Conservation (phyloP, 768 basidiomycete species). For the Cyathus striatus region DNA sequence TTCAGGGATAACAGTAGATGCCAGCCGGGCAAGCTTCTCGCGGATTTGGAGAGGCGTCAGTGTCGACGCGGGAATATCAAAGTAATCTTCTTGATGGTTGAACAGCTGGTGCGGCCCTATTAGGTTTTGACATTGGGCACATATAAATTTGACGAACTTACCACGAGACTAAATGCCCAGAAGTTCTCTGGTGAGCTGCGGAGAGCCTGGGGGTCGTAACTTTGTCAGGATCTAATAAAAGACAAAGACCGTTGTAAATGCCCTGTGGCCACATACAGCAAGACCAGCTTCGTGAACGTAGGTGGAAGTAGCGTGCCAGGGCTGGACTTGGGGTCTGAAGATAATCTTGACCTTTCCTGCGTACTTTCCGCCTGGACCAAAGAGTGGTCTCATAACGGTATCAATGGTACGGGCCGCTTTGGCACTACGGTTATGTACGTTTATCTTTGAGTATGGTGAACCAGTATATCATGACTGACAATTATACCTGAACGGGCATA, state of each 20-base stretch:
- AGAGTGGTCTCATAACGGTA: constrained; percentile 50
- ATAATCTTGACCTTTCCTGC: constrained; percentile 71
- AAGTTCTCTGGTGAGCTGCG: constrained; percentile 71
- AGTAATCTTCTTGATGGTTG: constrained; percentile 72
- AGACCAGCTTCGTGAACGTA: constrained; percentile 78
- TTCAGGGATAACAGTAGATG: constrained; percentile 45
- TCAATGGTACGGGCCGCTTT: constrained; percentile 61
- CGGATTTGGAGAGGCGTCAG: constrained; percentile 71
- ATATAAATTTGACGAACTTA: constrained; percentile 24
- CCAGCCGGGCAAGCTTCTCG: constrained; percentile 62
- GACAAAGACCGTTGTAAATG: no score
- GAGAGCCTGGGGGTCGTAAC: constrained; percentile 54
- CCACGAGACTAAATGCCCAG: constrained; percentile 71
- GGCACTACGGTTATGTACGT: constrained; percentile 33
- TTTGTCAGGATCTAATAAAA: no score
- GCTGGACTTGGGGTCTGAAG: constrained; percentile 67
- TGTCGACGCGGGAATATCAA: constrained; percentile 65
- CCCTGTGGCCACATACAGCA: constrained; percentile 48
- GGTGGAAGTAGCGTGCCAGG: constrained; percentile 77
- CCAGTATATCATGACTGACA: not conserved
- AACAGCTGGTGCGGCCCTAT: constrained; percentile 50
- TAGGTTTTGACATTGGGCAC: not conserved
- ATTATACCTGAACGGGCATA: constrained; percentile 75
- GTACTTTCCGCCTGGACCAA: constrained; percentile 57
- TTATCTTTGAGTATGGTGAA: not conserved